Evolutionary conservation across 139 green algal genomes (phyloP), one percentile per base, ranked within the genome.

Genomic region (Ulvella scutata): DNA sequence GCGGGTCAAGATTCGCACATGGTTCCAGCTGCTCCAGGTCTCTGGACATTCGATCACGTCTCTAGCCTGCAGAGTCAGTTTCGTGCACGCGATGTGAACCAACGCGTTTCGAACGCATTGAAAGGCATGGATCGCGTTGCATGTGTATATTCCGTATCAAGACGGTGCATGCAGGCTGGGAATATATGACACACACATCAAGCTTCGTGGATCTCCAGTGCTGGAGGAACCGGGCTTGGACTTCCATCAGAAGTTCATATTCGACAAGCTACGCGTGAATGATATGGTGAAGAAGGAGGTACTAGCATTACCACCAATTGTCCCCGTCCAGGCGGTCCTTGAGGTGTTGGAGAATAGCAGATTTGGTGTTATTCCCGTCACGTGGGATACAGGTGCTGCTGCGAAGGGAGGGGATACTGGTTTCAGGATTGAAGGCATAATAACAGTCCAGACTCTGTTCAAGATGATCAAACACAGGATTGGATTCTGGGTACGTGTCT

Each of bases 131-230:
- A n/a, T n/a, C n/a, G n/a, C n/a, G n/a, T n/a, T n/a, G n/a, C n/a
- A n/a, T n/a, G n/a, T n/a, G n/a, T n/a, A n/a, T n/a, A n/a, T n/a
- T n/a, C n/a, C n/a, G n/a, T n/a, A n/a, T n/a, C n/a, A n/a, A n/a
- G n/a, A n/a, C n/a, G n/a, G n/a, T n/a, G n/a, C n/a, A n/a, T n/a
- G n/a, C n/a, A n/a, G n/a, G 3, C 43, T 82, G 26, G 75, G 78
- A 21, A 86, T 92, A 17, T 90, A 91, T 61, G 86, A 92, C 75
- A 82, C 84, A 3, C 84, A 90, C 59, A 86, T 92, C 43, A 82
- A 85, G 59, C 81, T 91, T 59, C 74, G 81, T 3, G 84, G 84
- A 23, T 86, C 83, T 0, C 84, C 84, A 2, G 76, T 20, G 44
- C 43, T 33, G 34, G 13, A n/a, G 4, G 75, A 79, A 17, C 34